Conservation (phyloP, 345 rosid species). For the Eucalyptus curtisii region DNA sequence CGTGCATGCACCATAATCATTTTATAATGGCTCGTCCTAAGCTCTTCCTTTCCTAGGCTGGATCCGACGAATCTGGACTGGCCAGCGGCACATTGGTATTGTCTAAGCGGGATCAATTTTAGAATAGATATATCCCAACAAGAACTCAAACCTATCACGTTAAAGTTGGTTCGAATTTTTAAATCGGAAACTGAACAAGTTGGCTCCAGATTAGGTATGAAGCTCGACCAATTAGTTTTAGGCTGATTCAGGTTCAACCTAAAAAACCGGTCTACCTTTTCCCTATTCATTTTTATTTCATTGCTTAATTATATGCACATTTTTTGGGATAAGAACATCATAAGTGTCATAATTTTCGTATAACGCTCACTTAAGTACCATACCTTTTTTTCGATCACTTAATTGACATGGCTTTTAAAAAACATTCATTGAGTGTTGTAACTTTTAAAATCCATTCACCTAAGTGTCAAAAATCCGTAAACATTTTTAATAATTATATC, state of each 20-base stretch:
- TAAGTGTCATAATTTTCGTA: background rate
- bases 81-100: background rate
- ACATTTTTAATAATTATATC: background rate
- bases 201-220: background rate
- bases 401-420: background rate
- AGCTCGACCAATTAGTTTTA: background rate
- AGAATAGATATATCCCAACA: background rate
- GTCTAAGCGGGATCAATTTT: background rate
- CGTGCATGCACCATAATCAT: background rate
- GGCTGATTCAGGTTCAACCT: background rate
- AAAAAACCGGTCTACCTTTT: background rate
- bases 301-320: background rate
- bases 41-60: background rate
- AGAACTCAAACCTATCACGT: background rate
- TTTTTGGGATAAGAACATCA: background rate
- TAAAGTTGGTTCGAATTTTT: background rate
- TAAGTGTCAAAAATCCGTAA: rapidly evolving
- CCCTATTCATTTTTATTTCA: background rate
- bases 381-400: background rate
- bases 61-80: background rate
- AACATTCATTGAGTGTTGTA: background rate
- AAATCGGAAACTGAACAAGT: background rate
- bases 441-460: background rate
- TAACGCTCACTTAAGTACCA: too few species aligned
- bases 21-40: background rate